Evolutionary conservation across 371 early-diverging fungal genomes (phyloP), one percentile per base, ranked within the genome.

Genomic region (Ordospora colligata): DNA sequence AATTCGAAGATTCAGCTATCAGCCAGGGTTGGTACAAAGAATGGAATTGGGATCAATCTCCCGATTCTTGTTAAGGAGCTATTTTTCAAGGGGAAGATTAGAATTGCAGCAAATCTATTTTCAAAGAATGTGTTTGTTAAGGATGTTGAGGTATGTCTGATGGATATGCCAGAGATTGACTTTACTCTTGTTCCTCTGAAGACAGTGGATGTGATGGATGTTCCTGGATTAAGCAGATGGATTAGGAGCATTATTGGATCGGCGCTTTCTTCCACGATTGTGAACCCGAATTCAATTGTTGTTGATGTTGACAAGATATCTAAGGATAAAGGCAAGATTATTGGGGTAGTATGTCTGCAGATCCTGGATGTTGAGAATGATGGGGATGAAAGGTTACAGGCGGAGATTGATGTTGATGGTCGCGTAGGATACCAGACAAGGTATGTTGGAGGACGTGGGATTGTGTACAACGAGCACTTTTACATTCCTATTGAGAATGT

Each of bases 1-100:
- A 93, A 91, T 81, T 93, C 94, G n/a, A 90, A 91, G 80, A 89
- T 97, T n/a, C 90, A 90, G 37, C 85, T 97, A 44, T 89, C 88
- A 0, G 90, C 93, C 51, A 88, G 91, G 8, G 86, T 95, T 2
- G 94, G 93, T 49, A 78, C 73, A 23, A 90, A 89, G 80, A 83
- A 90, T 47, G 65, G 51, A 25, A 86, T 92, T 22, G 90, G 92
- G 12, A 89, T 94, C 22, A 92, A 90, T 5, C 85, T 96, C 65
- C 94, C 96, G 1, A 88, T 96, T 25, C 83, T 92, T 37, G 89
- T 96, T 0, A 91, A 91, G 75, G 90, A 96, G 70, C 88, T 96
- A 86, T 89, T 89, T 21, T 92, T 97, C 72, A 84, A 83, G 49
- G 95, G 93, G 23, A 87, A 87, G 67, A 63, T 86, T 19, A 5